phyloP scores from a whole-genome alignment of 2,329 filamentous ascomycete species.

The Cadophora sp. region DNA sequence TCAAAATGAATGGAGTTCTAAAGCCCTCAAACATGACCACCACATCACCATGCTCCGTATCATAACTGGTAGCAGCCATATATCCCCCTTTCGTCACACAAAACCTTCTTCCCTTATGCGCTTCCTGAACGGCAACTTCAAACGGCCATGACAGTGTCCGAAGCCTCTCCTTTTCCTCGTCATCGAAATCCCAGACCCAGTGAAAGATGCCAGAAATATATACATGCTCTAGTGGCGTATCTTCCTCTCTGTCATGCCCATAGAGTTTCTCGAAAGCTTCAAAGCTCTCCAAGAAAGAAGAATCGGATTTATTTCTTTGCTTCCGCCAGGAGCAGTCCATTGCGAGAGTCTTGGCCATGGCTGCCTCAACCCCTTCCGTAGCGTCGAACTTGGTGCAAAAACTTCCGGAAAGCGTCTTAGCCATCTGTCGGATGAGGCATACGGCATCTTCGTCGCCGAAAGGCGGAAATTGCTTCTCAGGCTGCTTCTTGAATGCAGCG shows the following conservation, averaged over 20 bases:
- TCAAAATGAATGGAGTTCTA: conserved; percentile 10
- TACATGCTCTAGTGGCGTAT: not conserved
- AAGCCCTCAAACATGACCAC: conserved; percentile 20
- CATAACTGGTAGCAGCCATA: not conserved
- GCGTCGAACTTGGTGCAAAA: not conserved
- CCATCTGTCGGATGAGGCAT: not conserved
- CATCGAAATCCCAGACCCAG: conserved; percentile 14
- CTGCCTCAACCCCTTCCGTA: not conserved
- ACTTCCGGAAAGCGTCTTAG: not conserved
- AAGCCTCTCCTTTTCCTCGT: not conserved
- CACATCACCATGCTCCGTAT: conserved; percentile 14
- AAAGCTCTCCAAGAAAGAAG: conserved; percentile 9
- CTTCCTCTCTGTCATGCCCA: not conserved
- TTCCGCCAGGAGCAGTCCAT: not conserved
- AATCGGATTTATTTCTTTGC: not conserved
- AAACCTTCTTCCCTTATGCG: conserved; percentile 19
- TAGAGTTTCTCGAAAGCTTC: conserved; percentile 9
- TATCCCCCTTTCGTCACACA: conserved; percentile 10
- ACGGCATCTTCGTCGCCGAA: not conserved
- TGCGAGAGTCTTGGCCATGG: not conserved
- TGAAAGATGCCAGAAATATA: conserved; percentile 7
- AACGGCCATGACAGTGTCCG: conserved; percentile 12
- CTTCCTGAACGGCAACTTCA: conserved; percentile 12
- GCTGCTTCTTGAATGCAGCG: not conserved
- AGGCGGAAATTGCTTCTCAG: not conserved